Percentiles rank a stretch among this genome's conserved stretches.
phyloP scores from a whole-genome alignment of 176 grass and related monocot species.

The Rhipidocladum racemiflorum region DNA sequence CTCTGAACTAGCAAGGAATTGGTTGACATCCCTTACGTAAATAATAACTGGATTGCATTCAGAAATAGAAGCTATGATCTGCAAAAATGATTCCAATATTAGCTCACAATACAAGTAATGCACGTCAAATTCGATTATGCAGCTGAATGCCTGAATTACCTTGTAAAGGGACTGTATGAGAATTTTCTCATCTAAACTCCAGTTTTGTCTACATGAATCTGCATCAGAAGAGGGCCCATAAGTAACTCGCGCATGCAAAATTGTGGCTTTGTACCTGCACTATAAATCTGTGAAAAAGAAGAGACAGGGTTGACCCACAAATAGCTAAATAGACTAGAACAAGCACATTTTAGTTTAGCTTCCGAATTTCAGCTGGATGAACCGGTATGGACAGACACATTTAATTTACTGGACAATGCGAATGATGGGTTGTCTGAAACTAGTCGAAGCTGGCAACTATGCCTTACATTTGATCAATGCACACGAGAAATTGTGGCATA shows the following conservation, averaged over 20 bases:
- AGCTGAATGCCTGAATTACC: slow-evolving; percentile 49
- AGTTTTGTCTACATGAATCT: neutral
- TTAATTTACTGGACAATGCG: neutral
- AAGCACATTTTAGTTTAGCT: neutral
- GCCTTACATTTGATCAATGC: neutral
- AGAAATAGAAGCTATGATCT: slow-evolving; percentile 58
- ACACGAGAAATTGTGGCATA: neutral
- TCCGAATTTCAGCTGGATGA: neutral
- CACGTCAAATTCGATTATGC: neutral
- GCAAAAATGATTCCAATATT: slow-evolving; percentile 21
- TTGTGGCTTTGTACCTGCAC: neutral
- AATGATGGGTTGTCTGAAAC: neutral
- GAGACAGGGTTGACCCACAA: neutral
- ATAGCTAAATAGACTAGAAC: neutral
- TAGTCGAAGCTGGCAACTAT: neutral
- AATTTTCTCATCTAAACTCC: slow-evolving; percentile 62
- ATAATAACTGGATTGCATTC: slow-evolving; percentile 55
- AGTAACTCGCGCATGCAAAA: slow-evolving; percentile 4
- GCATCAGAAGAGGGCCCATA: slow-evolving; percentile 12
- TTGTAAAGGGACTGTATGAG: slow-evolving; percentile 71
- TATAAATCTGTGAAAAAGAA: slow-evolving; percentile 1
- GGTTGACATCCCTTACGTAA: slow-evolving; percentile 71
- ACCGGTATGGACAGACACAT: neutral
- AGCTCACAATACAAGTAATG: slow-evolving; percentile 15
- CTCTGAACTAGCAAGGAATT: slow-evolving; percentile 52